phyloP scores from a whole-genome alignment of 306 rosid species.

The Gleditsia sinensis region DNA sequence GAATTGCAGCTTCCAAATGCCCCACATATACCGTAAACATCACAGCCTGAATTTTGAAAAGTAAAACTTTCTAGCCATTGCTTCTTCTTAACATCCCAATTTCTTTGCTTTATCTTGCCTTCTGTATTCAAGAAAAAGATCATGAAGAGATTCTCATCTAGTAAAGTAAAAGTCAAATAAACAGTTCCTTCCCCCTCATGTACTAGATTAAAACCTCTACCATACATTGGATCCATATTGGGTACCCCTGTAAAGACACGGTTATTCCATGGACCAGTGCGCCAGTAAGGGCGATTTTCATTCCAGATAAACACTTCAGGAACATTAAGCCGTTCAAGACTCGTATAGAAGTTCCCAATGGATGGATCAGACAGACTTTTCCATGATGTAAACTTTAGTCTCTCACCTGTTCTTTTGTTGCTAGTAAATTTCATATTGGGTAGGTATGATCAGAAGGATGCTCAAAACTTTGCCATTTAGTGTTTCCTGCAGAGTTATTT shows the following conservation, averaged over 20 bases:
- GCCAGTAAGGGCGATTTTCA: slow-evolving; percentile 25
- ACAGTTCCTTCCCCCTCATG: slow-evolving; percentile 13
- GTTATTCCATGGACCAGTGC: slow-evolving; percentile 46
- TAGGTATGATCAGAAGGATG: neutral
- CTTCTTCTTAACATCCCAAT: neutral
- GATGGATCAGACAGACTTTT: slow-evolving; percentile 20
- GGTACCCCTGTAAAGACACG: slow-evolving; percentile 31
- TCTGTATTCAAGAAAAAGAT: neutral
- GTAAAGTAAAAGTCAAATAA: neutral
- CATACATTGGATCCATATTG: neutral
- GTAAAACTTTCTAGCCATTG: neutral
- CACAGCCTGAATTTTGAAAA: slow-evolving; percentile 13
- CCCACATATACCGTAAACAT: slow-evolving; percentile 40
- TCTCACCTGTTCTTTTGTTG: slow-evolving; percentile 12
- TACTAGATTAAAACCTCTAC: neutral
- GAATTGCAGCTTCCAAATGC: slow-evolving; percentile 10
- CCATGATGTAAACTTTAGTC: neutral
- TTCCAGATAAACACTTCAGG: slow-evolving; percentile 32
- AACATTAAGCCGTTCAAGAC: neutral
- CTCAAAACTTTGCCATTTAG: slow-evolving; percentile 12
- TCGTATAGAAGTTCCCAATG: neutral
- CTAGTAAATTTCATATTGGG: neutral
- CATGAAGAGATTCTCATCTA: neutral
- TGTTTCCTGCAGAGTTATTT: neutral
- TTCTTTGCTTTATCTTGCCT: neutral